These are phyloP conservation scores for Cylindrotheca closterium DNA, from an alignment of 108 stramenopile species.

Conservation along the genomic window DNA sequence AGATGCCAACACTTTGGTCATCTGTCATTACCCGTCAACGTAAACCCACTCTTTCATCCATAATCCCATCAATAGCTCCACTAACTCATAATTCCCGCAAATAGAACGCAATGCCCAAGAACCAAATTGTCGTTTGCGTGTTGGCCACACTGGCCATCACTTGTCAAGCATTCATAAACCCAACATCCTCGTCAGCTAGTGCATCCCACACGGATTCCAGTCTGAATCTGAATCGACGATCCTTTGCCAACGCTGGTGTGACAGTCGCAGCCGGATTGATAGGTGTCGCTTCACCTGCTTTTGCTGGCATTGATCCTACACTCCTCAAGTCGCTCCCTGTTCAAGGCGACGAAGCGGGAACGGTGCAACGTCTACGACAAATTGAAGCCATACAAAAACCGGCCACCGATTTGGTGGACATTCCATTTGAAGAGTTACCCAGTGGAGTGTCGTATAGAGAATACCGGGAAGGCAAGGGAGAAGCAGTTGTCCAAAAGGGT, in stretches of 20 bases:
- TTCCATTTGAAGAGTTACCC: constrained; percentile 55
- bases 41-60: too few relatives aligned
- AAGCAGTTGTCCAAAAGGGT: constrained; percentile 44
- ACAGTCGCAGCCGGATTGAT: not conserved
- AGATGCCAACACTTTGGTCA: too few relatives aligned
- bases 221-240: not conserved
- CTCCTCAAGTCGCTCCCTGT: constrained; percentile 47
- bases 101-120: too few relatives aligned
- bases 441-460: constrained; percentile 64
- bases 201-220: too few relatives aligned
- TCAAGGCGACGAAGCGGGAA: constrained; percentile 63
- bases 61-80: too few relatives aligned
- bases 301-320: constrained; percentile 65
- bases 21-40: too few relatives aligned
- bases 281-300: constrained; percentile 10
- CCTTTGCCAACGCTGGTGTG: not conserved
- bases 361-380: constrained; percentile 48
- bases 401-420: constrained; percentile 50
- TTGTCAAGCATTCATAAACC: too few relatives aligned
- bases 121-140: too few relatives aligned
- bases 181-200: too few relatives aligned
- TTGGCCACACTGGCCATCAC: too few relatives aligned
- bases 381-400: constrained; percentile 50
- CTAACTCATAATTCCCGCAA: too few relatives aligned
- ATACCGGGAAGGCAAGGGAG: constrained; percentile 69